A percentile compares a stretch with the other conserved stretches of the same genome.
These are phyloP conservation scores for Phtheirospermum japonicum DNA, from an alignment of 257 asterid genomes.

Conservation along the genomic window DNA sequence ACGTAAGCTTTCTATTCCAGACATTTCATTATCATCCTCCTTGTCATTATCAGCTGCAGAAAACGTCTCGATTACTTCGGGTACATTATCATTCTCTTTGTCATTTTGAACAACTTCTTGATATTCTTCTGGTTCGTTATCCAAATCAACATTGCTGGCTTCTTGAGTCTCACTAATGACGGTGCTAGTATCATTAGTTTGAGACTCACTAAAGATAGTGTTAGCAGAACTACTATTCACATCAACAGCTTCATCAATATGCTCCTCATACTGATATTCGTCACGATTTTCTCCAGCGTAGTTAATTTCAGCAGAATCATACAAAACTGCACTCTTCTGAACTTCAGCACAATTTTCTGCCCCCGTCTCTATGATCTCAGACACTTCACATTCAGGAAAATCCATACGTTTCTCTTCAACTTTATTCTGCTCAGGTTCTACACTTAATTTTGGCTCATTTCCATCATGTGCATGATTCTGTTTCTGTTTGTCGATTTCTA, in stretches of 20 bases:
- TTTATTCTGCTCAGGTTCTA: neutral
- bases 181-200: slow-evolving; percentile 8
- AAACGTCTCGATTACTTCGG: neutral
- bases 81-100: slow-evolving; percentile 21
- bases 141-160: slow-evolving; percentile 31
- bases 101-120: slow-evolving; percentile 23
- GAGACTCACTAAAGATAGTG: slow-evolving; percentile 25
- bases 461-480: slow-evolving; percentile 28
- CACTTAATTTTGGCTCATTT: slow-evolving; percentile 21
- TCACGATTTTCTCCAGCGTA: slow-evolving; percentile 14
- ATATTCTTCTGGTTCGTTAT: slow-evolving; percentile 32
- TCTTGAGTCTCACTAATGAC: slow-evolving; percentile 11
- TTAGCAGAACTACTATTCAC: slow-evolving; percentile 16
- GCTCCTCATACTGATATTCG: slow-evolving; percentile 32
- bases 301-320: slow-evolving; percentile 29
- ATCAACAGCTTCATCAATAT: slow-evolving; percentile 38
- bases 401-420: slow-evolving; percentile 31
- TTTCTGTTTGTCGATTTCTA: slow-evolving; percentile 34
- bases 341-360: slow-evolving; percentile 32
- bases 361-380: slow-evolving; percentile 26
- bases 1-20: slow-evolving; percentile 30
- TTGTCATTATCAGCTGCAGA: slow-evolving; percentile 19
- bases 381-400: slow-evolving; percentile 32
- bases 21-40: slow-evolving; percentile 33
- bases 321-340: slow-evolving; percentile 25